Evolutionary conservation across 108 stramenopile species (phyloP), one percentile per base, ranked within the genome.

Genomic region (Stephanodiscus triporus): DNA sequence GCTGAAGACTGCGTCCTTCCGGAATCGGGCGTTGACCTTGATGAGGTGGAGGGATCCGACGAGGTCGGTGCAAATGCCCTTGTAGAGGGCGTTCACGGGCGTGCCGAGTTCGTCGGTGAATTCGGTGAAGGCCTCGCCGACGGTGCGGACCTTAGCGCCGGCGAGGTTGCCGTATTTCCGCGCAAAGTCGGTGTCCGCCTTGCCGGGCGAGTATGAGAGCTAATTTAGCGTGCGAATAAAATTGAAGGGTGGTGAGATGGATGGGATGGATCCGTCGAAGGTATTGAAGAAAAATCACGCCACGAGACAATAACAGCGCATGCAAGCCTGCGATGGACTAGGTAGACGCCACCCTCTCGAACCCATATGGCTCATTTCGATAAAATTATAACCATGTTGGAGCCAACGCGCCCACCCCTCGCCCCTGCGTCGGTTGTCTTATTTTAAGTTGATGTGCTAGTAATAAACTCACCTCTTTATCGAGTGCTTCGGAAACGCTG

Each of bases 41-140:
- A 91, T 90, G 42, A 97, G 77, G 74, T 97, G 97, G 42, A 94
- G 89, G 48, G 95, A 95, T 70, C 93, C 95, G 16, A 97, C 93
- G 75, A 94, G 83, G 71, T 97, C 97, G 16, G 95, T 95, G 62
- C 95, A 88, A 70, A 92, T 86, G 23, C 91, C 94, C 71, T 96
- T 95, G 91, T 94, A 96, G 53, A 96, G 86, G 26, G 95, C 90
- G 69, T 95, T 91, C 65, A 97, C 80, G 23, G 91, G 80, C 45
- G 71, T 86, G 13, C 95, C 93, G 14, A 94, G 81, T n/a, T 85
- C 69, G 26, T 83, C 78, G 58, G 93, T 92, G 73, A 97, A 97
- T 42, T 86, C 84, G 27, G 90, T 82, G 78, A 96, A 95, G 38
- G 97, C 87, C 70, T 96, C 94, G 13, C 90, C 93, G 11, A 95